Base-by-base conservation (phyloP, 805 yeast species). In the Ogataea pignaliae region DNA sequence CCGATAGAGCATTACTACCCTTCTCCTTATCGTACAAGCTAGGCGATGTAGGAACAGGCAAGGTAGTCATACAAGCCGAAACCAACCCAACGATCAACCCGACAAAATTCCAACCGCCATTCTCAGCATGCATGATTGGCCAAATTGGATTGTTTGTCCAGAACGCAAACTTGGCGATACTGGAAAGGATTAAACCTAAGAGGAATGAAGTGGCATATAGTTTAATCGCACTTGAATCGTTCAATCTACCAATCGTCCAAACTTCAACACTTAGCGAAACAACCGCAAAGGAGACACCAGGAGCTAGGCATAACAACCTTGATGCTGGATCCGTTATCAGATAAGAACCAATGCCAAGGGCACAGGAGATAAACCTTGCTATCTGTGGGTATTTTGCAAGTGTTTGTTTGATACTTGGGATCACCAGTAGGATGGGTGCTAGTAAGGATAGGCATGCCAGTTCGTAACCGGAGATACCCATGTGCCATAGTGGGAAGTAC, bases 401-500 rank as follows among this genome's bases (percentile, higher is more conserved):
- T 10, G 75, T 48, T 9, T 51, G 51, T 44, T 74, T 68, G 3
- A 71, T 16, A 8, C 56, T 55, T 1, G 73, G 71, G 26, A 54
- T 39, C 1, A 38, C 21, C 12, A 62, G 45, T 10, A 59, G 26
- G 12, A 54, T 15, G 12, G 96, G 88, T 3, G 85, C 73, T 10
- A 80, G 42, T 33, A 81, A 68, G 17, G 80, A 67, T 7, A 79
- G 59, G 38, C 88, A 71, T 3, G 81, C 75, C 0, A 85, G 85
- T 66, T 93, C 99, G 61, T 86, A 90, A 3, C 99, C 99, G 2
- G 96, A 85, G 37, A 93, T 84, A 7, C 97, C 98, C 97, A 93
- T 89, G 60, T 85, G 78, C 99, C 99, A 93, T 50, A 93, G 71
- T 10, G 99, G 99, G 73, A 93, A 93, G 69, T 87, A 88, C 99